Conservation (phyloP, 331 rosid species). For the Rhamnella rubrinervis region DNA sequence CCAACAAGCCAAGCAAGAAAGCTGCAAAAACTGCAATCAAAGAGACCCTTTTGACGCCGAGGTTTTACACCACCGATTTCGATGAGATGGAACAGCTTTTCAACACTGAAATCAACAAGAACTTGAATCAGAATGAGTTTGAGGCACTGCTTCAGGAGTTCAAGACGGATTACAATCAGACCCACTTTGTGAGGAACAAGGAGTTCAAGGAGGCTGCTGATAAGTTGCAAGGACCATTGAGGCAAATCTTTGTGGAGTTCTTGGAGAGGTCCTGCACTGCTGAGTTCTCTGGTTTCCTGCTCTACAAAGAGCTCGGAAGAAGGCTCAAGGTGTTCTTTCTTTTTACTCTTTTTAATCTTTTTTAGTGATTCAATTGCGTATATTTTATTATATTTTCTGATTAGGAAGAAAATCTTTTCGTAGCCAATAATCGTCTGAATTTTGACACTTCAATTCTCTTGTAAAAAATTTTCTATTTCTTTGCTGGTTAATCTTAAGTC, state of each 20-base stretch:
- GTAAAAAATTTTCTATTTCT: too few relatives aligned
- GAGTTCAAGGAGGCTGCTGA: slow-evolving; percentile 99
- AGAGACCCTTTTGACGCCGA: slow-evolving; percentile 87
- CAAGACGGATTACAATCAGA: slow-evolving; percentile 94
- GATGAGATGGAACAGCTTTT: slow-evolving; percentile 97
- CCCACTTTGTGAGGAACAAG: slow-evolving; percentile 93
- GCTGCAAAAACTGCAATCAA: slow-evolving; percentile 48
- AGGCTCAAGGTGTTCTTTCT: slow-evolving; percentile 72
- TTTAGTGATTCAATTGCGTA: neutral
- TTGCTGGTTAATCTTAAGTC: too few relatives aligned
- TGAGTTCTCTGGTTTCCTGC: slow-evolving; percentile 97
- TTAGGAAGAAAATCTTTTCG: too few relatives aligned
- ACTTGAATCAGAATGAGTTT: slow-evolving; percentile 77
- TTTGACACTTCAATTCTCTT: too few relatives aligned
- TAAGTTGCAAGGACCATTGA: slow-evolving; percentile 76
- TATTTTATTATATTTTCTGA: neutral
- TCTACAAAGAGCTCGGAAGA: slow-evolving; percentile 95
- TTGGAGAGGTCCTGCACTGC: slow-evolving; percentile 98
- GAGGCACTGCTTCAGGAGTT: slow-evolving; percentile 93
- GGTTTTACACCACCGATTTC: slow-evolving; percentile 96
- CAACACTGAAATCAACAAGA: slow-evolving; percentile 94
- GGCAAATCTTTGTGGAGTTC: slow-evolving; percentile 96
- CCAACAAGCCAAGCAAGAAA: slow-evolving; percentile 56
- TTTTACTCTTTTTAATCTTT: neutral
- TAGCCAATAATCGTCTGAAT: too few relatives aligned